phyloP scores from a whole-genome alignment of 2,329 filamentous ascomycete species.

The Colletotrichum lentis region DNA sequence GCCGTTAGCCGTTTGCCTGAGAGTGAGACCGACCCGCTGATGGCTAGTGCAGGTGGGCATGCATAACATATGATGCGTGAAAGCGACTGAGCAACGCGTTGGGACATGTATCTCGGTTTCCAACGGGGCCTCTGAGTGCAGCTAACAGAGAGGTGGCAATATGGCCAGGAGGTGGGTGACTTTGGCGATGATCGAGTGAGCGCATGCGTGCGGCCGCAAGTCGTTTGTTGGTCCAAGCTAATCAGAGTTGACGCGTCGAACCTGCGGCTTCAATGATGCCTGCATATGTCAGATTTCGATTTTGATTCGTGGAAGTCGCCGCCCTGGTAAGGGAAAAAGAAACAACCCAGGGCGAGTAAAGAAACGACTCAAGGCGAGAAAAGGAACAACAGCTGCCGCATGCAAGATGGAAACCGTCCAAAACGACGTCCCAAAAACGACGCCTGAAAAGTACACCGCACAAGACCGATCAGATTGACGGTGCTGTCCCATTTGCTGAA shows the following conservation, averaged over 20 bases:
- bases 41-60: neutral
- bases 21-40: neutral
- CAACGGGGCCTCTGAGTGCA: neutral
- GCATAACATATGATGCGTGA: too few species aligned
- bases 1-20: slow-evolving; percentile 6
- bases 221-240: neutral
- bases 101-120: neutral
- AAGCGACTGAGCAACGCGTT: neutral
- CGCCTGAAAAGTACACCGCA: too few species aligned
- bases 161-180: too few species aligned
- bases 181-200: neutral
- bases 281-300: neutral
- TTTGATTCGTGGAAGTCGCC: neutral
- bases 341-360: neutral
- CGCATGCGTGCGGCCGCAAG: slow-evolving; percentile 28
- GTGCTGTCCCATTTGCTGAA: too few species aligned
- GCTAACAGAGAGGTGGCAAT: too few species aligned
- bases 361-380: neutral
- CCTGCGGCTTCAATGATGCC: neutral
- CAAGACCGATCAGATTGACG: neutral
- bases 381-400: slow-evolving; percentile 3
- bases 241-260: neutral
- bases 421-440: neutral
- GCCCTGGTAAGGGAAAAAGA: neutral
- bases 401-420: neutral